Evolutionary conservation across 1,139 yeast genomes (phyloP), one percentile per base, ranked within the genome.

Genomic region (Sugiyamaella grinbergsii): DNA sequence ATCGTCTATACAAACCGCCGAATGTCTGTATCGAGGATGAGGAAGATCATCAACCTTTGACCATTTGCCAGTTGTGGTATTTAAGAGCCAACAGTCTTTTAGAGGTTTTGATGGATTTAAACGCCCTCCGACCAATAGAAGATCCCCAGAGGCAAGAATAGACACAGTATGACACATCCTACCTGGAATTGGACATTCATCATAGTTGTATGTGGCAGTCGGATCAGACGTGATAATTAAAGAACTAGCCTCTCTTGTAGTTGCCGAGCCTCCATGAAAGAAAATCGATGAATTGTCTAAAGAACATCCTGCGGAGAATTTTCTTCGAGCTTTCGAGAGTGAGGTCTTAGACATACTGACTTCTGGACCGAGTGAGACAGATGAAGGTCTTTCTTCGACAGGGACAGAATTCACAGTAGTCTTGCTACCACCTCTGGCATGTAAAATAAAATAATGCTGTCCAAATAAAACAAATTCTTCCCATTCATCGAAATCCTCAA

Each of bases 401-500:
- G 11, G 11, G 15, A 11, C n/a, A 24, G 28, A 10, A 42, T 19
- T 13, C 8, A 11, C n/a, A 10, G 13, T 20, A n/a, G 16, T 8
- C 16, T 20, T 11, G 8, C 18, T n/a, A 29, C 38, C 40, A 10
- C 42, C 81, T 1, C 82, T 75, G 0, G 90, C 88, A 65, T 85
- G 90, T 3, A 83, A 72, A 29, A 85, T 73, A 34, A 83, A 73
- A 62, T 87, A 87, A 63, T 86, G 94, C 59, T 85, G 94, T 56
- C 90, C 82, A 62, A 85, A 87, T 15, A 85, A 65, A 24, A 83
- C 76, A 57, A 86, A 86, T 65, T 87, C 95, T 66, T 87, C 95
- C 81, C 87, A 79, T 67, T 87, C 95, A 63, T 87, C 95, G 66
- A 87, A 87, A 6, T 78, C 79, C 64, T 87, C 95, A 23, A 83